Evolutionary conservation across 495 filamentous ascomycete species (phyloP).

Genomic region (Xylaria intraflava): DNA sequence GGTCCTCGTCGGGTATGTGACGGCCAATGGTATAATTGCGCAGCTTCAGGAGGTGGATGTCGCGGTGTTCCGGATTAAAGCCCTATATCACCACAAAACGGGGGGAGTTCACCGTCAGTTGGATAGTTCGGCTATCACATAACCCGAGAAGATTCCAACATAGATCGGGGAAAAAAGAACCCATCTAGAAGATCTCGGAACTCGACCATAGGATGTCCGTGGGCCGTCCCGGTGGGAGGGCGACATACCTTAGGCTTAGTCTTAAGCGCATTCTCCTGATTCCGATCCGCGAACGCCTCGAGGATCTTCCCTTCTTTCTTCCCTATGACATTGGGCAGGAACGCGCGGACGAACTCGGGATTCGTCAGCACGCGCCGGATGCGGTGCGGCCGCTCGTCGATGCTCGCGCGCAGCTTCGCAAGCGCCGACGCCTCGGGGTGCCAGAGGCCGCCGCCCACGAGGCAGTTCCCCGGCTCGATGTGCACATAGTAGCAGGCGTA

Average conservation of each 20-base stretch:
- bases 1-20: constrained; percentile 52
- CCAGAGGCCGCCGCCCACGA: constrained; percentile 72
- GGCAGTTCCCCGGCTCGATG: constrained; percentile 34
- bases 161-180: no score
- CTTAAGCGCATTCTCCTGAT: constrained; percentile 68
- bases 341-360: constrained; percentile 50
- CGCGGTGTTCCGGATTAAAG: constrained; percentile 62
- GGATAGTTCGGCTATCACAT: no score
- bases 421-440: constrained; percentile 58
- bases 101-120: background rate
- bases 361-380: constrained; percentile 60
- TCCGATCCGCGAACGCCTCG: constrained; percentile 59
- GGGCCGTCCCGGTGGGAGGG: no score
- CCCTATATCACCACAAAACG: constrained; percentile 44
- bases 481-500: constrained; percentile 75
- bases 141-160: no score
- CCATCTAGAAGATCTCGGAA: no score
- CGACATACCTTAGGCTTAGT: constrained; percentile 71
- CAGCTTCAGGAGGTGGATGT: constrained; percentile 70
- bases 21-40: constrained; percentile 66
- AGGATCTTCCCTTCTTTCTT: constrained; percentile 50
- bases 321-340: constrained; percentile 47
- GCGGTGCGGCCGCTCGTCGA: constrained; percentile 60
- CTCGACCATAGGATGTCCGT: no score
- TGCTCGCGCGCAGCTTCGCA: constrained; percentile 58